phyloP scores from a whole-genome alignment of 2,329 filamentous ascomycete species.

The Talaromyces rugulosus region DNA sequence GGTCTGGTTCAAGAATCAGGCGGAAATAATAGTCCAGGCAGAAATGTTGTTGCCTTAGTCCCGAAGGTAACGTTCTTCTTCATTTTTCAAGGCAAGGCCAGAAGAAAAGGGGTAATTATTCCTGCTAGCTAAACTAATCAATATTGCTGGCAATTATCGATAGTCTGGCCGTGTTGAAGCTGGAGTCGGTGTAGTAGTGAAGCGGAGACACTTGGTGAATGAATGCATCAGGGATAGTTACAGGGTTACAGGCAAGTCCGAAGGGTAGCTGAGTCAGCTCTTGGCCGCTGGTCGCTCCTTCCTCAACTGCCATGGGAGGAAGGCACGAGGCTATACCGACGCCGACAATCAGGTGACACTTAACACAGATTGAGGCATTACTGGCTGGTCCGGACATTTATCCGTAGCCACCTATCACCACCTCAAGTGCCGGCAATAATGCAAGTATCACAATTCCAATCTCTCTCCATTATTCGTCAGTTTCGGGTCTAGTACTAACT shows the following conservation, averaged over 20 bases:
- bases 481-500: background rate
- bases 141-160: background rate
- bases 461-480: background rate
- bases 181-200: background rate
- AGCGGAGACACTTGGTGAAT: background rate
- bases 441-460: background rate
- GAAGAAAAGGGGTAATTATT: background rate
- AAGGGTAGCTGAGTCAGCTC: background rate
- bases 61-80: background rate
- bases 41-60: background rate
- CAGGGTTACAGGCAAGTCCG: background rate
- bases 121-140: background rate
- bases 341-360: background rate
- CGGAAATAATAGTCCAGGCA: background rate
- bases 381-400: no score
- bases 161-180: background rate
- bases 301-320: background rate
- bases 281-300: background rate
- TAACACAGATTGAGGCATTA: no score
- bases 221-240: background rate
- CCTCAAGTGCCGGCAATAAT: background rate
- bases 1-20: background rate
- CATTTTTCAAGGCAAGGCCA: background rate
- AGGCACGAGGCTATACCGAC: background rate
- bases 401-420: background rate